Evolutionary conservation across 257 asterid species (phyloP).

Genomic region (Fraxinus excelsior): DNA sequence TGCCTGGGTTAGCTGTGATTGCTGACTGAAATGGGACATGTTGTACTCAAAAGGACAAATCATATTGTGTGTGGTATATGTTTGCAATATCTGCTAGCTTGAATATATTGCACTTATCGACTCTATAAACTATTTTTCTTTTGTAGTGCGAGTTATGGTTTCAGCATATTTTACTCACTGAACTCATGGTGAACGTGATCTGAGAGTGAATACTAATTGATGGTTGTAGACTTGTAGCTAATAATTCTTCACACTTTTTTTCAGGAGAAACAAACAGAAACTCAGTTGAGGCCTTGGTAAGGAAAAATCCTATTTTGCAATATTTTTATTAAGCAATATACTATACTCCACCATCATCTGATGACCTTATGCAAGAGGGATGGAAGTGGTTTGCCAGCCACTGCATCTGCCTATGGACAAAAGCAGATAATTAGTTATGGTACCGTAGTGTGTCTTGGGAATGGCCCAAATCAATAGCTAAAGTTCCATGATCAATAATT

Average conservation of each 20-base stretch:
- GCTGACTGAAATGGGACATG: too few relatives aligned
- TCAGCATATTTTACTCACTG: neutral
- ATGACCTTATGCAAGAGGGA: neutral
- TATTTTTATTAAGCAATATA: neutral
- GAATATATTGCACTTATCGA: too few relatives aligned
- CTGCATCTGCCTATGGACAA: neutral
- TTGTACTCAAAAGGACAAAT: too few relatives aligned
- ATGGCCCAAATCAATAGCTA: neutral
- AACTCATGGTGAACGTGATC: neutral
- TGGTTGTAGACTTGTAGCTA: neutral
- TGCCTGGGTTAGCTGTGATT: too few relatives aligned
- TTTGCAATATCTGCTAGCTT: too few relatives aligned
- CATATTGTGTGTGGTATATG: too few relatives aligned
- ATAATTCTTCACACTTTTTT: conserved; percentile 10
- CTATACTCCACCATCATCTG: neutral
- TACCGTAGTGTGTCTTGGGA: neutral
- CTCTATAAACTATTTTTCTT: too few relatives aligned
- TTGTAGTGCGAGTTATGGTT: too few relatives aligned
- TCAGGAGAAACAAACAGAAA: conserved; percentile 65
- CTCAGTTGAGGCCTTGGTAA: conserved; percentile 76
- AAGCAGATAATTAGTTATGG: neutral
- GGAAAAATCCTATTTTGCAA: conserved; percentile 6
- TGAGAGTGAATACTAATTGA: neutral
- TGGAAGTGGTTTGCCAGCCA: neutral
- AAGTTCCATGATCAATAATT: neutral